These are phyloP conservation scores for Artemisia tridentata DNA, from an alignment of 129 eudicot species.

Conservation along the genomic window DNA sequence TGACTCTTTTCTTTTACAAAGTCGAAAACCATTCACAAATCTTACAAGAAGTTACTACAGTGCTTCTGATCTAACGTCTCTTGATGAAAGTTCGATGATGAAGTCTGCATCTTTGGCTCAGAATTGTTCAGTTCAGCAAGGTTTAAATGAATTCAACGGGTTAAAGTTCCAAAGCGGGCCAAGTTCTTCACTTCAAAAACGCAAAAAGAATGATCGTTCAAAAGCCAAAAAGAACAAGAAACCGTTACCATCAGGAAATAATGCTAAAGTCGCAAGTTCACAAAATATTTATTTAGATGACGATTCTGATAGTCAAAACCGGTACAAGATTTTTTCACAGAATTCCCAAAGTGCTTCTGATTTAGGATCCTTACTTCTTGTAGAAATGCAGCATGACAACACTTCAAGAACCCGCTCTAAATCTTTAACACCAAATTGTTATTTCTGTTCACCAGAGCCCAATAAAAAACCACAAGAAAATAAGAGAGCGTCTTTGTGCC, in stretches of 20 bases:
- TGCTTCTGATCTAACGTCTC: constrained; percentile 27
- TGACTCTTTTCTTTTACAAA: constrained; percentile 22
- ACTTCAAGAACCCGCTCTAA: constrained; percentile 23
- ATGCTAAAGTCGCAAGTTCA: neutral
- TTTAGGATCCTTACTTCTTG: constrained; percentile 22
- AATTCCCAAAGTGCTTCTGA: constrained; percentile 38
- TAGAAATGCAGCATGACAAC: constrained; percentile 25
- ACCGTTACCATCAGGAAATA: constrained; percentile 15
- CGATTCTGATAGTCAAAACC: constrained; percentile 8
- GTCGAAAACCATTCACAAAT: constrained; percentile 8
- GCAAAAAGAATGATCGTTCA: constrained; percentile 12
- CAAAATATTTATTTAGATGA: constrained; percentile 12
- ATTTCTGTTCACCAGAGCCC: constrained; percentile 14
- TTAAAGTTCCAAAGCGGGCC: constrained; percentile 30
- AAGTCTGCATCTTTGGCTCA: constrained; percentile 28
- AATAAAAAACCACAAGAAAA: neutral
- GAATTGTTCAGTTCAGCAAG: constrained; percentile 6
- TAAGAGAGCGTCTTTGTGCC: constrained; percentile 13
- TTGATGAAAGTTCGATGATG: constrained; percentile 4
- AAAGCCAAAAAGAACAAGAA: constrained; percentile 29
- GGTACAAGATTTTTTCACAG: constrained; percentile 15
- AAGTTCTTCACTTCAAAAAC: constrained; percentile 18
- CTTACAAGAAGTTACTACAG: constrained; percentile 28
- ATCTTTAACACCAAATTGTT: constrained; percentile 27
- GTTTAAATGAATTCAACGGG: constrained; percentile 37